phyloP scores from a whole-genome alignment of 2,329 filamentous ascomycete species.

The Hypoxylon sp. region DNA sequence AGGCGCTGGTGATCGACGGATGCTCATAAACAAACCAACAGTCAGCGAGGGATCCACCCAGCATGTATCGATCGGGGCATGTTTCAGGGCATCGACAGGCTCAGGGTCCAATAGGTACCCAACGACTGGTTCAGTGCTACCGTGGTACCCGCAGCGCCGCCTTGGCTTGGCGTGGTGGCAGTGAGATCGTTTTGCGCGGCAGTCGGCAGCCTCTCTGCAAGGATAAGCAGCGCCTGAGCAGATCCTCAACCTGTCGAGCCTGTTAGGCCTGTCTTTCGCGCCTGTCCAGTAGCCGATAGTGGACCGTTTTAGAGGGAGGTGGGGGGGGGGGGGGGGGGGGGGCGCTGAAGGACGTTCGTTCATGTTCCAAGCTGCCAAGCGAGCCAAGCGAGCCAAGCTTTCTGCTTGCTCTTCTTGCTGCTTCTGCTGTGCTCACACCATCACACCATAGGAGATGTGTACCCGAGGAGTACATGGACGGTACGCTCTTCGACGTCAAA shows the following conservation, averaged over 20 bases:
- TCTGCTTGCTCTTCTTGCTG: neutral
- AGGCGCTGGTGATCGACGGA: too few relatives aligned
- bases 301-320: too few relatives aligned
- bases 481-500: slow-evolving; percentile 14
- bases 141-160: neutral
- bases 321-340: too few relatives aligned
- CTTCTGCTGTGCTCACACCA: too few relatives aligned
- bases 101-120: slow-evolving; percentile 16
- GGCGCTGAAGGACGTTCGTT: too few relatives aligned
- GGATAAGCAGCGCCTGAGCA: slow-evolving; percentile 4
- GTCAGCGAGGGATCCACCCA: neutral
- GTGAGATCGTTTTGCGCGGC: slow-evolving; percentile 34
- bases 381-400: neutral
- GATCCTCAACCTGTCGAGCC: too few relatives aligned
- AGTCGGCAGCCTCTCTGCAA: slow-evolving; percentile 26
- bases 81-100: slow-evolving; percentile 21
- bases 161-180: slow-evolving; percentile 27
- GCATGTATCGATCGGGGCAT: neutral
- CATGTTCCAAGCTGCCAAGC: neutral
- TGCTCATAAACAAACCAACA: too few relatives aligned
- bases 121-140: slow-evolving; percentile 23
- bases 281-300: too few relatives aligned
- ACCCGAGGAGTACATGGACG: neutral
- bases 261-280: too few relatives aligned
- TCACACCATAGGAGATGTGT: too few relatives aligned